phyloP scores from a whole-genome alignment of 441 rosid genomes.

The Populus hybrid region DNA sequence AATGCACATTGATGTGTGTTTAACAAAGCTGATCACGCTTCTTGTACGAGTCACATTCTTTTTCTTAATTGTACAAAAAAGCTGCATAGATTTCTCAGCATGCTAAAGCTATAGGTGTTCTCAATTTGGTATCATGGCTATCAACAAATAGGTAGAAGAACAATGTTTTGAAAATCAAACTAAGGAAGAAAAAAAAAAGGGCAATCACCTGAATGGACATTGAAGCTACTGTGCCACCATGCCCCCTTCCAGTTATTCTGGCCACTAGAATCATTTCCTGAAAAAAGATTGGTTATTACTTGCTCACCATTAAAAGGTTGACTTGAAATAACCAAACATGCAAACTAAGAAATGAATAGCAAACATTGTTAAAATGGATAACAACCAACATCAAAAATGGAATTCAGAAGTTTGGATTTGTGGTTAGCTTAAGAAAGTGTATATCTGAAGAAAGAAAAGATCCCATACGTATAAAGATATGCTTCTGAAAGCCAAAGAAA shows the following conservation, averaged over 20 bases:
- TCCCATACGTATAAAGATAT: background rate
- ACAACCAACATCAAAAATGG: background rate
- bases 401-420: no score
- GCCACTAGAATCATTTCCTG: slow-evolving; percentile 88
- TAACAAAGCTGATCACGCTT: background rate
- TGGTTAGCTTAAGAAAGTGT: background rate
- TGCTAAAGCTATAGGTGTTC: slow-evolving; percentile 9
- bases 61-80: background rate
- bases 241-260: slow-evolving; percentile 95
- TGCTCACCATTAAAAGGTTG: background rate
- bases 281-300: slow-evolving; percentile 7
- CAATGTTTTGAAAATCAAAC: background rate
- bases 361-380: background rate
- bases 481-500: background rate
- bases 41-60: background rate
- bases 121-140: background rate
- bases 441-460: no score
- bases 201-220: slow-evolving; percentile 57
- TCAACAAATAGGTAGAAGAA: background rate
- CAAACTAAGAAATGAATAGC: background rate
- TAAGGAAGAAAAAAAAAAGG: slow-evolving; percentile 2
- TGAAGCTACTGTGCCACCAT: slow-evolving; percentile 92
- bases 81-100: background rate
- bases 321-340: background rate
- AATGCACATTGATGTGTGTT: background rate